A percentile compares a stretch with the other conserved stretches of the same genome.
phyloP scores from a whole-genome alignment of 768 basidiomycete species.

The Suillus subalutaceus region DNA sequence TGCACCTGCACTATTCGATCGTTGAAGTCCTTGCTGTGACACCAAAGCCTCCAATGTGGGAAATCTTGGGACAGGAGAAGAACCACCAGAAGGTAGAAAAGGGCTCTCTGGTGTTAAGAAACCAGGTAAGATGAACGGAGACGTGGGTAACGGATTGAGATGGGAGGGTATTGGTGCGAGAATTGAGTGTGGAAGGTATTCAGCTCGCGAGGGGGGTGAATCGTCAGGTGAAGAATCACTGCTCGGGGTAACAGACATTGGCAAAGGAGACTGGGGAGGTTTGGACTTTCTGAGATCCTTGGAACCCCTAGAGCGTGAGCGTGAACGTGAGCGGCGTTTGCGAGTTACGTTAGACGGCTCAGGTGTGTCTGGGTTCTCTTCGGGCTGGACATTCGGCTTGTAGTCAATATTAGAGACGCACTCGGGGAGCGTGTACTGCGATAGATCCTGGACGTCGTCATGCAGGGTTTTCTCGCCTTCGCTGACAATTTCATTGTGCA shows the following conservation, averaged over 20 bases:
- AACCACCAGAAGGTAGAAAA: constrained; percentile 64
- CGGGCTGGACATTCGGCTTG: constrained; percentile 30
- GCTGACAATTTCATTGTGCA: constrained; percentile 82
- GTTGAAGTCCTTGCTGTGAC: constrained; percentile 69
- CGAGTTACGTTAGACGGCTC: constrained; percentile 45
- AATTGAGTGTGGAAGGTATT: constrained; percentile 31
- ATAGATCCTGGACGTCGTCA: constrained; percentile 38
- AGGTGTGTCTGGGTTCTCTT: constrained; percentile 38
- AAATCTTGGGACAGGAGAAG: constrained; percentile 66
- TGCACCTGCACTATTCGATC: constrained; percentile 84
- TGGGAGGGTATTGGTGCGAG: constrained; percentile 61
- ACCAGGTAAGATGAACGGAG: constrained; percentile 46
- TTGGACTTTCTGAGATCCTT: constrained; percentile 69
- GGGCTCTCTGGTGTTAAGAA: constrained; percentile 57
- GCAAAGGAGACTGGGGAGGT: constrained; percentile 49
- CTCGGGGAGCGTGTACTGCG: constrained; percentile 13
- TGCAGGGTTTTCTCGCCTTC: constrained; percentile 69
- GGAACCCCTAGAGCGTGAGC: constrained; percentile 61
- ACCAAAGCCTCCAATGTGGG: constrained; percentile 76
- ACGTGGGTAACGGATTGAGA: constrained; percentile 47
- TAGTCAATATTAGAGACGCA: constrained; percentile 24
- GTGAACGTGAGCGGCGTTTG: constrained; percentile 75
- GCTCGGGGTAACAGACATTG: constrained; percentile 47
- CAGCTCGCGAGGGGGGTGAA: constrained; percentile 35
- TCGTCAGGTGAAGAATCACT: constrained; percentile 77